Evolutionary conservation across 73 alveolate species (phyloP), one percentile per base, ranked within the genome.

Genomic region (Paramecium sexaurelia): DNA sequence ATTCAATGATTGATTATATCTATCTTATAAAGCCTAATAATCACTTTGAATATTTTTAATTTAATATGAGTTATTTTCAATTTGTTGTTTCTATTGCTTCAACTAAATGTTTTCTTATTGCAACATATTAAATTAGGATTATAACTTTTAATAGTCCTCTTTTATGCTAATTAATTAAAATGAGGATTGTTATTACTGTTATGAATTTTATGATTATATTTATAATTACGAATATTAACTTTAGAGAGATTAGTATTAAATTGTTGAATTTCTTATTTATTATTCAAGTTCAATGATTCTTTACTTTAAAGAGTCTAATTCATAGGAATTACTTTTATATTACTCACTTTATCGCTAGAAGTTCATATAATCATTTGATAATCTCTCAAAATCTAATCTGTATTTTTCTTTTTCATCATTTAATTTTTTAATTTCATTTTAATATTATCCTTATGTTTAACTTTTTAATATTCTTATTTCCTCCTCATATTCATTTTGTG

Each of bases 351-450:
- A 29, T 15, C 83, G 11, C 8, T 71, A 71, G 24, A 26, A 6
- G 11, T 29, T 66, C 24, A 13, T 73, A 40, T 78, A 78, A 6
- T 78, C 90, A 78, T 40, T 78, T 9, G 68, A 78, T 6, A 78
- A 17, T 78, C 90, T 78, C 22, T 45, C 90, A 78, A n/a, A 78
- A 15, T 78, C 43, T 2, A 29, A 1, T 19, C 35, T 78, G 5
- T 22, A 78, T 19, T 43, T 78, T 61, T 78, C 55, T 29, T 20
- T 39, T 24, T 78, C 90, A 33, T 78, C 90, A 41, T 8, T 19
- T 78, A 78, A 13, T 78, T 71, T 33, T 33, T 71, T 61, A 6
- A 71, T 11, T 71, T 71, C 86, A n/a, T 9, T 78, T 9, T 78
- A 39, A 19, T 39, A 20, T 24, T 78, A 39, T 7, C 39, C 40